Evolutionary conservation across 2,329 filamentous ascomycete genomes (phyloP), one percentile per base, ranked within the genome.

Genomic region (Fusarium virguliforme): DNA sequence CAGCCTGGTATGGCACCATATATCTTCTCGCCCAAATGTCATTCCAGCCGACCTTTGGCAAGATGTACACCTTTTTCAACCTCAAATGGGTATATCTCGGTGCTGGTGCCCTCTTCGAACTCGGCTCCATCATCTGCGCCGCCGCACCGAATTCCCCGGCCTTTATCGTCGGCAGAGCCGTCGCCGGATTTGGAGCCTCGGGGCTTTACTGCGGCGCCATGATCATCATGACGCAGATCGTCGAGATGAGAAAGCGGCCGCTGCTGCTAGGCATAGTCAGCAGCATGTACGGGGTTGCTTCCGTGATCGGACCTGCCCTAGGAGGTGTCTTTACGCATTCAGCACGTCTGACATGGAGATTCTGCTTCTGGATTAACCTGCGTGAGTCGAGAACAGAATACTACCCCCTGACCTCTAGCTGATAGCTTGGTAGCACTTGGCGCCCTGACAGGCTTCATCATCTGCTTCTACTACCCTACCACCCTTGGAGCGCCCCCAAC

Each of bases 81-180:
- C 68, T 77, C 3, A 82, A 81, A 43, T 77, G 75, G 68, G 60
- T 77, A 1, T 81, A 75, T 37, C 53, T 79, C 6, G 40, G 55
- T 0, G 67, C 73, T 1, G 67, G 78, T 0, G 55, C 62, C 2
- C 43, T 78, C 3, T 79, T 79, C 12, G 75, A 79, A 41, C 54
- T 60, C 1, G 78, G 76, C 0, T 77, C 73, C 4, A 57, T 79
- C 4, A 60, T 80, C 1, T 79, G 75, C 1, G 76, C 76, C 1
- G 71, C 68, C 0, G 75, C 77, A 1, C 78, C 79, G 1, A 79
- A 68, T n/a, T 80, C 78, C 1, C 69, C 71, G 6, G 78, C 77
- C 4, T 78, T 84, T 3, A 83, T 84, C n/a, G 67, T 76, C 0
- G 83, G 83, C 0, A 76, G 82, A 18, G 80, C 80, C 0, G 50